Conservation (phyloP, 202 grass and related monocot genomes). For the Brachypodium distachyon region DNA sequence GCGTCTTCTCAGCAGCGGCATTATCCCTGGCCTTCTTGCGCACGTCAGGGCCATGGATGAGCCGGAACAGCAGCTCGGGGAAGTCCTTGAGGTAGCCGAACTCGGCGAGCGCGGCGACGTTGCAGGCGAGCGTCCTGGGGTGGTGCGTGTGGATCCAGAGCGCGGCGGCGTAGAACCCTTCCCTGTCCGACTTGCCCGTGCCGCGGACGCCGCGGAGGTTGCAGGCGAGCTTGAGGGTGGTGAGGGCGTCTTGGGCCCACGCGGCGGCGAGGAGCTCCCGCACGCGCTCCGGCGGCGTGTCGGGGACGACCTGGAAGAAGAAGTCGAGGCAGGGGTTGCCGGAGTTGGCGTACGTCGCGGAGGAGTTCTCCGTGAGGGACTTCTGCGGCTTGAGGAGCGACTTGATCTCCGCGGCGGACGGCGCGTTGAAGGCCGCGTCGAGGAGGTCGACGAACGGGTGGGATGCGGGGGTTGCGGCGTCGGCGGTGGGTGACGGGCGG, state of each 20-base stretch:
- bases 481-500: no score
- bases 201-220: slow-evolving; percentile 57
- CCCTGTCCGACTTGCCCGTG: slow-evolving; percentile 49
- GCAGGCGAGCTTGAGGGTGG: slow-evolving; percentile 35
- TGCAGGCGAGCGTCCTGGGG: slow-evolving; percentile 30
- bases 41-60: slow-evolving; percentile 18
- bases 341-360: background rate
- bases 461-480: no score
- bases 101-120: slow-evolving; percentile 19
- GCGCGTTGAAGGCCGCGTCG: no score
- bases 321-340: slow-evolving; percentile 10
- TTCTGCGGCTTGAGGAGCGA: background rate
- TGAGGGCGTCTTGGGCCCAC: background rate
- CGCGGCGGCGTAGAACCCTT: slow-evolving; percentile 47
- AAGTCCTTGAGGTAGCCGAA: slow-evolving; percentile 38
- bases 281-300: background rate
- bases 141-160: slow-evolving; percentile 50
- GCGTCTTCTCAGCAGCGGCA: no score
- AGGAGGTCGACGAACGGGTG: no score
- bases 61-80: slow-evolving; percentile 28
- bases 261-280: background rate
- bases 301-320: slow-evolving; percentile 9
- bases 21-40: no score
- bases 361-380: slow-evolving; percentile 2
- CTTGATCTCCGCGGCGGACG: no score